These are phyloP conservation scores for Dalbergia oliveri DNA, from an alignment of 306 rosid species.

Conservation along the genomic window DNA sequence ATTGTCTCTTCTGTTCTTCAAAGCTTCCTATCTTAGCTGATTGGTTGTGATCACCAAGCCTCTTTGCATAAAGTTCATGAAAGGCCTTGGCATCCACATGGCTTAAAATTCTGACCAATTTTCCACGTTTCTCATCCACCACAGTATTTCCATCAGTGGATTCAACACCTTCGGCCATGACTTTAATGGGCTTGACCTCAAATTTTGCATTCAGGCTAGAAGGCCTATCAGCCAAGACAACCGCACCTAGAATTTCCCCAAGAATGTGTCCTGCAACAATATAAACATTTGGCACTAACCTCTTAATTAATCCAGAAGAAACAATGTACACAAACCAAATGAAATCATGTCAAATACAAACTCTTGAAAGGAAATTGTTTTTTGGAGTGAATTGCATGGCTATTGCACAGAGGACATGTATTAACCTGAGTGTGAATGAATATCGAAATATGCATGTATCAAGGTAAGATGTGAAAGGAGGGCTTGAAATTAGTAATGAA, in stretches of 20 bases:
- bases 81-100: conserved; percentile 55
- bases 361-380: neutral
- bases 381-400: too few relatives aligned
- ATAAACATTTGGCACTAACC: conserved; percentile 15
- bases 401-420: too few relatives aligned
- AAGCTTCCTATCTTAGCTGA: conserved; percentile 80
- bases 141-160: conserved; percentile 69
- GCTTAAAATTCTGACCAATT: conserved; percentile 64
- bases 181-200: conserved; percentile 56
- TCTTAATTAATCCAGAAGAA: conserved; percentile 4
- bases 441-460: too few relatives aligned
- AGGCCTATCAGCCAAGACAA: conserved; percentile 51
- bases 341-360: conserved; percentile 12
- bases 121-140: conserved; percentile 60
- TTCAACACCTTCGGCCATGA: conserved; percentile 64
- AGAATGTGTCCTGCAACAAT: conserved; percentile 70
- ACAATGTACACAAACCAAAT: conserved; percentile 11
- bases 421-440: too few relatives aligned
- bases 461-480: neutral
- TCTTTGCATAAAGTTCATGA: conserved; percentile 58
- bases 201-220: conserved; percentile 51
- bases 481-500: conserved; percentile 7
- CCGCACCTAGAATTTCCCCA: conserved; percentile 80
- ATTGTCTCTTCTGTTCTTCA: conserved; percentile 64
- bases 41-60: conserved; percentile 64